A percentile compares a stretch with the other conserved stretches of the same genome.
Evolutionary conservation across 2,329 filamentous ascomycete genomes (phyloP).

Genomic region (Pezicula rhizophila): DNA sequence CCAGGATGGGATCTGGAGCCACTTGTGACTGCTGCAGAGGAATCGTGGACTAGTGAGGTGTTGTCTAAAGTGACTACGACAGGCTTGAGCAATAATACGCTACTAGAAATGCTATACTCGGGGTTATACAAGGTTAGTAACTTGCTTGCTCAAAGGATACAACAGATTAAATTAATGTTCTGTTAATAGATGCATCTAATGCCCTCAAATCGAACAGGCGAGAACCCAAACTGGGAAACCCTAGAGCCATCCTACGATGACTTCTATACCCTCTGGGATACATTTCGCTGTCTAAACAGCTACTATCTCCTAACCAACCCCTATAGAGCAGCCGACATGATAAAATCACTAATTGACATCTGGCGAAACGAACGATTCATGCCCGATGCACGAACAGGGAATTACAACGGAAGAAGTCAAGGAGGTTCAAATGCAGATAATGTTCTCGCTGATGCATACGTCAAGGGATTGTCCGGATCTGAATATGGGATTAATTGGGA

Average conservation of each 20-base stretch:
- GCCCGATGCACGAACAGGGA: conserved; percentile 58
- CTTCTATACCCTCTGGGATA: conserved; percentile 62
- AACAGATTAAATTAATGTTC: too few relatives aligned
- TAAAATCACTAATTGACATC: conserved; percentile 59
- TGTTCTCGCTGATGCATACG: conserved; percentile 62
- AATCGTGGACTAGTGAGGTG: conserved; percentile 40
- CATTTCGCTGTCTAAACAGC: conserved; percentile 55
- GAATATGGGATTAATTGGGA: conserved; percentile 53
- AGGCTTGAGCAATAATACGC: conserved; percentile 35
- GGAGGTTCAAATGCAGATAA: conserved; percentile 65
- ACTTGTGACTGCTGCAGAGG: conserved; percentile 32
- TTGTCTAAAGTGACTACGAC: conserved; percentile 36
- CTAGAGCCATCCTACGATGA: conserved; percentile 67
- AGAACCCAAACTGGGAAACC: conserved; percentile 62
- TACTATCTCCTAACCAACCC: conserved; percentile 61
- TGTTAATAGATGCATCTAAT: conserved; percentile 49
- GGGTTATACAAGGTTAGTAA: conserved; percentile 38
- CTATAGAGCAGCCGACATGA: conserved; percentile 53
- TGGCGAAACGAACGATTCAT: conserved; percentile 58
- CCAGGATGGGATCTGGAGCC: conserved; percentile 34
- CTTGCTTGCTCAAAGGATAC: too few relatives aligned
- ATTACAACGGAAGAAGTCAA: conserved; percentile 62
- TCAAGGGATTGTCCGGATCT: conserved; percentile 64
- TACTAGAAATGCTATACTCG: conserved; percentile 48
- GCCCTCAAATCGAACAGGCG: conserved; percentile 63